phyloP scores from a whole-genome alignment of 371 early-diverging fungal species.

The Mucor indicus region DNA sequence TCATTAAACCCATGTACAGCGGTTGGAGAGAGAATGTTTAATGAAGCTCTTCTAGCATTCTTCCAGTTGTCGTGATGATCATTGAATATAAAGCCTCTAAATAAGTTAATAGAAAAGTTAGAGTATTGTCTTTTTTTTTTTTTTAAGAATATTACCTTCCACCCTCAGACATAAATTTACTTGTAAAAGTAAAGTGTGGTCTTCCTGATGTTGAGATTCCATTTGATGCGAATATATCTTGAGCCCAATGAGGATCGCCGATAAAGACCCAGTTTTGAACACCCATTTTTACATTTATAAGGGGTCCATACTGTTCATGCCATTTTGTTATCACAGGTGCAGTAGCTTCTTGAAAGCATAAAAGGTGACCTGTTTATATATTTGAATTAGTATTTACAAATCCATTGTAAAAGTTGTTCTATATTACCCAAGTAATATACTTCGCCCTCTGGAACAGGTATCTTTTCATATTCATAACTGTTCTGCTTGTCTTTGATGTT shows the following conservation, averaged over 20 bases:
- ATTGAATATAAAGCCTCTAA: conserved; percentile 3
- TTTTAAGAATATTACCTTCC: conserved; percentile 14
- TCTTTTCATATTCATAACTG: background rate
- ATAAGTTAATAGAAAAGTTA: no score
- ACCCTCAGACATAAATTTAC: conserved; percentile 2
- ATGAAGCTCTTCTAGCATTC: conserved; percentile 5
- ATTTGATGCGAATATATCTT: conserved; percentile 15
- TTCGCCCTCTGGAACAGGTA: background rate
- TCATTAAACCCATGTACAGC: conserved; percentile 2
- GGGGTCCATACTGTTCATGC: conserved; percentile 18
- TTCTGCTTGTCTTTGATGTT: background rate
- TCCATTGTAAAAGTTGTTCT: background rate
- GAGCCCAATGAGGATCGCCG: conserved; percentile 11
- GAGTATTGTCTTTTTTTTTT: no score
- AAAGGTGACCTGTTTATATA: conserved; percentile 11
- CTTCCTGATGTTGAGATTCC: conserved; percentile 9
- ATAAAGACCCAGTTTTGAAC: conserved; percentile 20
- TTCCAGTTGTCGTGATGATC: conserved; percentile 8
- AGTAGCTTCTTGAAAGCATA: conserved; percentile 2
- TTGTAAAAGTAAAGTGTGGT: conserved; percentile 11
- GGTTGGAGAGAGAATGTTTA: conserved; percentile 2
- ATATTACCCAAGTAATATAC: conserved; percentile 9
- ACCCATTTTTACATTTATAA: conserved; percentile 13
- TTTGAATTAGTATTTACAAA: background rate
- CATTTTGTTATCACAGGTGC: conserved; percentile 14